These are phyloP conservation scores for Solanum peruvianum DNA, from an alignment of 257 asterid species.

Conservation along the genomic window DNA sequence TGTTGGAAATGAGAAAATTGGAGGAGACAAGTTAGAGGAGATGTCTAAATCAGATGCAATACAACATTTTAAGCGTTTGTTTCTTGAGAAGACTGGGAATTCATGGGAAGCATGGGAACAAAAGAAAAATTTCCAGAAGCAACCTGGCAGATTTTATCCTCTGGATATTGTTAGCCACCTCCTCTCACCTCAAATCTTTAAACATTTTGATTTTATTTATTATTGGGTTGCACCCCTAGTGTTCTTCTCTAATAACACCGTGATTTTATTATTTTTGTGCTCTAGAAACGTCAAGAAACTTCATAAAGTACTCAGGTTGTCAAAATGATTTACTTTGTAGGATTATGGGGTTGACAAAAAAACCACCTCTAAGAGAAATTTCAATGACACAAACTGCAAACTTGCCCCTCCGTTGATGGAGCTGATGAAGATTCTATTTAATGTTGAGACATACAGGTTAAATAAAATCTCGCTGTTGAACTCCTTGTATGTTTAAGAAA, in stretches of 20 bases:
- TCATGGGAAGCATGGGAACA: slow-evolving; percentile 83
- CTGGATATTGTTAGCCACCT: slow-evolving; percentile 63
- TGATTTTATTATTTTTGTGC: background rate
- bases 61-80: slow-evolving; percentile 65
- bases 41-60: slow-evolving; percentile 61
- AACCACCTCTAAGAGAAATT: slow-evolving; percentile 41
- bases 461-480: background rate
- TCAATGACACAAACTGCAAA: slow-evolving; percentile 41
- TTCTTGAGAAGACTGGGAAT: slow-evolving; percentile 89
- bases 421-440: slow-evolving; percentile 86
- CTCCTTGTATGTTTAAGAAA: slow-evolving; percentile 1
- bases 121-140: slow-evolving; percentile 56
- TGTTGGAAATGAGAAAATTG: slow-evolving; percentile 87
- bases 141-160: slow-evolving; percentile 86
- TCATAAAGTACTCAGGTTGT: background rate
- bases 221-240: background rate
- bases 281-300: background rate
- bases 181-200: background rate
- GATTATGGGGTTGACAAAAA: slow-evolving; percentile 79
- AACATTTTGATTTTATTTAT: background rate
- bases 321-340: slow-evolving; percentile 29
- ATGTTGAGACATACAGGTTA: slow-evolving; percentile 93
- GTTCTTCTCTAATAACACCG: background rate
- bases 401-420: slow-evolving; percentile 71
- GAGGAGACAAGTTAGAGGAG: slow-evolving; percentile 59